phyloP scores from a whole-genome alignment of 1,139 yeast species.

The Yamadazyma blattariae region DNA sequence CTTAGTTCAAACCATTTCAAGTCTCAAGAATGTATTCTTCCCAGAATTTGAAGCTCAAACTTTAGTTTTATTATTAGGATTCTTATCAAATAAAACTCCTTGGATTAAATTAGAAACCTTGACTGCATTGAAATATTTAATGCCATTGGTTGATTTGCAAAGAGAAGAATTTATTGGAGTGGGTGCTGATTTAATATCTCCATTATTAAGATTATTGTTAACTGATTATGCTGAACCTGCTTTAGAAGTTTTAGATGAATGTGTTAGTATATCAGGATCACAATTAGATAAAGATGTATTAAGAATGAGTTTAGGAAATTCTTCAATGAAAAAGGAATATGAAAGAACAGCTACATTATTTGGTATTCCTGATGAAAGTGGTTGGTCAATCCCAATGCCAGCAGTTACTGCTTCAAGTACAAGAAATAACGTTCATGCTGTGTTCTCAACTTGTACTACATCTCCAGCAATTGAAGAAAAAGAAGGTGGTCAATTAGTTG shows the following conservation, averaged over 20 bases:
- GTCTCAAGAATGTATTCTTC: conserved; percentile 65
- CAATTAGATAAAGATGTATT: conserved; percentile 88
- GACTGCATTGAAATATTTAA: conserved; percentile 66
- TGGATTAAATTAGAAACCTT: conserved; percentile 85
- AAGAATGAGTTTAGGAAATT: conserved; percentile 86
- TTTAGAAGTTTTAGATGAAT: conserved; percentile 83
- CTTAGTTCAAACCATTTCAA: conserved; percentile 71
- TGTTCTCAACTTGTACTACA: conserved; percentile 75
- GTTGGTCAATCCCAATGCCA: conserved; percentile 98
- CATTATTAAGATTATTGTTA: conserved; percentile 73
- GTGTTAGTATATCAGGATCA: conserved; percentile 82
- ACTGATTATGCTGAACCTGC: conserved; percentile 91
- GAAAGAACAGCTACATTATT: conserved; percentile 86
- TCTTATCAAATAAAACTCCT: conserved; percentile 67
- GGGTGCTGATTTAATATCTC: conserved; percentile 94
- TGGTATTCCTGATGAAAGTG: conserved; percentile 96
- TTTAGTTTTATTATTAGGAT: conserved; percentile 71
- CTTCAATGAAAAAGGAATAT: conserved; percentile 73
- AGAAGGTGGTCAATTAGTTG: conserved; percentile 19
- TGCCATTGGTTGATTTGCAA: conserved; percentile 75
- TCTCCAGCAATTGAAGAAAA: conserved; percentile 26
- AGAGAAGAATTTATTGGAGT: conserved; percentile 81
- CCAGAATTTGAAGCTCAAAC: conserved; percentile 75
- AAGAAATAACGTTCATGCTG: conserved; percentile 92
- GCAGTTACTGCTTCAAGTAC: conserved; percentile 85